Base-by-base conservation (phyloP, 164 flowering plant species). In the Cinnamomum chago region DNA sequence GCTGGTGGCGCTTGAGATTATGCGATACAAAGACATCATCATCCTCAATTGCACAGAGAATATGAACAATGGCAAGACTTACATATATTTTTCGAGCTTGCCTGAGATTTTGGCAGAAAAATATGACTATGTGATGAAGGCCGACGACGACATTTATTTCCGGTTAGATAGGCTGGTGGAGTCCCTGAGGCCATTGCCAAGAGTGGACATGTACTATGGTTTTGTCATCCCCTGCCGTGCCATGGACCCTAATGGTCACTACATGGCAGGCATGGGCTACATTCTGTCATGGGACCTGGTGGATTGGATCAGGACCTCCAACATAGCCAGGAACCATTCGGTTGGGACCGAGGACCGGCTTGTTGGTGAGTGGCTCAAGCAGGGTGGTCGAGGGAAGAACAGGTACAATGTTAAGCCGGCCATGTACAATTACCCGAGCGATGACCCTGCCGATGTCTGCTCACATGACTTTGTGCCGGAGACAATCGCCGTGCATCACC, bases 41-140 rank as follows among this genome's bases (percentile, higher is more conserved):
- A 92, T 95, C 73, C 90, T 92, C 65, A 78, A 90, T 58, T 92
- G 97, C 77, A 40, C 76, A 18, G 97, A 92, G 73, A 90, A 90
- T 84, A 92, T 92, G 97, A 89, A 92, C 80, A 78, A 77, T 6
- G 97, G 97, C n/a, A 92, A 92, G 77, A 90, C 97, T 0, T 90
- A 87, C 82, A 87, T 88, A 0, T 90, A 83, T 80, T 89, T 92
- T 76, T 87, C 94, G 0, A 89, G 89, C 85, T 79, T 95, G 51
- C 97, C 99, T 0, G 81, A 84, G 11, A 33, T 75, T 7, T 28
- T 75, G 3, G 68, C 20, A 33, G 10, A n/a, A 14, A 75, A 67
- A 9, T 77, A 77, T 17, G 69, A 77, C 14, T 77, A 77, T 40
- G 76, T 77, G 6, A 77, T 77, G 76, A 77, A 77, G 73, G 70